Conservation (phyloP, 2,329 filamentous ascomycete genomes). For the Coniochaeta ligniaria region DNA sequence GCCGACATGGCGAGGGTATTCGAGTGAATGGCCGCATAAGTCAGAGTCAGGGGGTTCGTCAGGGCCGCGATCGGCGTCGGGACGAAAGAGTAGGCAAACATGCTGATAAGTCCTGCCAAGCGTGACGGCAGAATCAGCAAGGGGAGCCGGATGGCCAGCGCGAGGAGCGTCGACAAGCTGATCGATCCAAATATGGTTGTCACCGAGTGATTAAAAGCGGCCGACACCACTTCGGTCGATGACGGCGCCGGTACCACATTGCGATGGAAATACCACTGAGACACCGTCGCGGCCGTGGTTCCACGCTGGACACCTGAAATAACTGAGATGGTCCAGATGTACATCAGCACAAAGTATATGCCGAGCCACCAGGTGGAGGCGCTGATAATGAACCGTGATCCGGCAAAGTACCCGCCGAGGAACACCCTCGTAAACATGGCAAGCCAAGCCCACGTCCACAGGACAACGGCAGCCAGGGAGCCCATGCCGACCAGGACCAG, state of each 20-base stretch:
- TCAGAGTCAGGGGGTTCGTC: conserved; percentile 86
- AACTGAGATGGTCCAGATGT: conserved; percentile 88
- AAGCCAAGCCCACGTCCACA: conserved; percentile 95
- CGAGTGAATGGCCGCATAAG: conserved; percentile 90
- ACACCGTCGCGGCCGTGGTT: conserved; percentile 89
- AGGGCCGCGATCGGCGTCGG: conserved; percentile 79
- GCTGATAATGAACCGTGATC: conserved; percentile 69
- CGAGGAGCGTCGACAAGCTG: conserved; percentile 76
- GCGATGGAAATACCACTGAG: conserved; percentile 98
- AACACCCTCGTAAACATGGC: conserved; percentile 95
- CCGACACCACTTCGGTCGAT: conserved; percentile 73
- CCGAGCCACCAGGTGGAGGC: conserved; percentile 91
- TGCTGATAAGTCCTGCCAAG: conserved; percentile 52
- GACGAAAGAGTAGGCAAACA: conserved; percentile 63
- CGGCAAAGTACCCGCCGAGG: conserved; percentile 76
- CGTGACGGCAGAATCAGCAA: conserved; percentile 76
- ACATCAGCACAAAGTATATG: conserved; percentile 86
- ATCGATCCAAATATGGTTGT: conserved; percentile 90
- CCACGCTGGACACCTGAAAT: conserved; percentile 84
- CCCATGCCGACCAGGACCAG: conserved; percentile 78
- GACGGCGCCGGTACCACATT: conserved; percentile 71
- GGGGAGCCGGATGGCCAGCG: conserved; percentile 75
- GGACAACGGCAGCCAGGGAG: conserved; percentile 66
- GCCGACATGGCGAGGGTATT: conserved; percentile 73
- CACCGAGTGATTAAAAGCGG: conserved; percentile 72